Percentiles rank a stretch among this genome's conserved stretches.
These are phyloP conservation scores for Piper betle DNA, from an alignment of 164 flowering plant genomes.

Conservation along the genomic window DNA sequence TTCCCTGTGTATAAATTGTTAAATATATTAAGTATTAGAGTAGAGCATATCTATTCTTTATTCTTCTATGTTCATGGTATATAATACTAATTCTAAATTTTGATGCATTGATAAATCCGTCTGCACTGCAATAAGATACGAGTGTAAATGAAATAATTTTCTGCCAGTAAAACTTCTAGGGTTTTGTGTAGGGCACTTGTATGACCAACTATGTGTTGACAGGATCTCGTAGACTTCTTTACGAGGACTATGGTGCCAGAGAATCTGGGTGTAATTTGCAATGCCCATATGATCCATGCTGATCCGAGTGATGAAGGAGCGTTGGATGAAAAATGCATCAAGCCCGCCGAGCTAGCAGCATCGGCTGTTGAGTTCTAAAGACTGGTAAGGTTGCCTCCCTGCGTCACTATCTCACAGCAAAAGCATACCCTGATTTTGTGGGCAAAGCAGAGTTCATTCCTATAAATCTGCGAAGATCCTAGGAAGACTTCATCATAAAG, in stretches of 20 bases:
- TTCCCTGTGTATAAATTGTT: no score
- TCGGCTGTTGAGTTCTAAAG: constrained; percentile 91
- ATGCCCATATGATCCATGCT: constrained; percentile 95
- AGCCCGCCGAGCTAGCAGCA: constrained; percentile 79
- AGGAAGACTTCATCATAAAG: constrained; percentile 58
- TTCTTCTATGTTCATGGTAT: no score
- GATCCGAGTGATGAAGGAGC: constrained; percentile 75
- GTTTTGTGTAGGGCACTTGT: background rate
- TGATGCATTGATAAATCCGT: no score
- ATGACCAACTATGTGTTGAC: constrained; percentile 7
- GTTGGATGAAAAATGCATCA: constrained; percentile 60
- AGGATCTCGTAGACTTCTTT: constrained; percentile 83
- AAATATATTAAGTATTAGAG: no score
- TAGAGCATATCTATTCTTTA: no score
- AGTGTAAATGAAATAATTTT: no score
- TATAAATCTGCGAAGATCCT: constrained; percentile 63
- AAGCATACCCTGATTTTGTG: constrained; percentile 87
- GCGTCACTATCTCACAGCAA: constrained; percentile 62
- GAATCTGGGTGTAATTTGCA: constrained; percentile 68
- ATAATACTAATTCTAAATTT: no score
- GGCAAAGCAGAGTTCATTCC: constrained; percentile 59
- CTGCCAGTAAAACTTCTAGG: no score
- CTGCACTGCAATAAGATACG: no score
- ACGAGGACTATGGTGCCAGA: constrained; percentile 60
- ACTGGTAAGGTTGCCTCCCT: constrained; percentile 64